A percentile compares a stretch with the other conserved stretches of the same genome.
phyloP scores from a whole-genome alignment of 2,329 filamentous ascomycete genomes.

The Colletotrichum agaves region DNA sequence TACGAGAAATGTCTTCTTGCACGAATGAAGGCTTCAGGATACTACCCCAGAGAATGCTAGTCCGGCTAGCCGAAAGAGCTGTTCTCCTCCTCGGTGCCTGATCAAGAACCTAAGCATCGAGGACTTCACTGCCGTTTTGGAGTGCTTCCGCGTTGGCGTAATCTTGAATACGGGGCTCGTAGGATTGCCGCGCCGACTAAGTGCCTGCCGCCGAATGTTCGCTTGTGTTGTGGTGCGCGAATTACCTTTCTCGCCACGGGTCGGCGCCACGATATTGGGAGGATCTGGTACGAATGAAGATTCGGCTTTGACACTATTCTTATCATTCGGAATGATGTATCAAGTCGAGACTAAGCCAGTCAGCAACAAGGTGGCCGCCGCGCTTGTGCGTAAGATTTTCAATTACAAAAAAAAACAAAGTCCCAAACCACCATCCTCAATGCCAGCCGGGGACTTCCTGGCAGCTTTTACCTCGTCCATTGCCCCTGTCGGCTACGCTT shows the following conservation, averaged over 20 bases:
- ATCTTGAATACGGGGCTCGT: constrained; percentile 31
- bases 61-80: constrained; percentile 10
- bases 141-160: background rate
- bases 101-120: constrained; percentile 8
- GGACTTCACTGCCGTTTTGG: constrained; percentile 22
- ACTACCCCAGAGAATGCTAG: constrained; percentile 34
- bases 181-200: constrained; percentile 24
- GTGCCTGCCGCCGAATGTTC: constrained; percentile 3
- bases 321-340: background rate
- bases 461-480: background rate
- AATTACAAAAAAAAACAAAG: background rate
- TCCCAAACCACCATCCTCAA: background rate
- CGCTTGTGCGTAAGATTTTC: background rate
- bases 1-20: constrained; percentile 28
- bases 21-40: constrained; percentile 17
- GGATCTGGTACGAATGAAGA: background rate
- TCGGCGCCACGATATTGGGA: no score
- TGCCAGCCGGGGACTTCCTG: background rate
- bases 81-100: background rate
- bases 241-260: background rate
- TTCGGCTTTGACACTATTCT: background rate
- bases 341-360: background rate
- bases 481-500: background rate
- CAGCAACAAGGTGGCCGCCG: constrained; percentile 1
- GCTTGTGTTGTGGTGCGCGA: background rate